Conservation (phyloP, 106 monocot genomes). For the Triglochin maritima region DNA sequence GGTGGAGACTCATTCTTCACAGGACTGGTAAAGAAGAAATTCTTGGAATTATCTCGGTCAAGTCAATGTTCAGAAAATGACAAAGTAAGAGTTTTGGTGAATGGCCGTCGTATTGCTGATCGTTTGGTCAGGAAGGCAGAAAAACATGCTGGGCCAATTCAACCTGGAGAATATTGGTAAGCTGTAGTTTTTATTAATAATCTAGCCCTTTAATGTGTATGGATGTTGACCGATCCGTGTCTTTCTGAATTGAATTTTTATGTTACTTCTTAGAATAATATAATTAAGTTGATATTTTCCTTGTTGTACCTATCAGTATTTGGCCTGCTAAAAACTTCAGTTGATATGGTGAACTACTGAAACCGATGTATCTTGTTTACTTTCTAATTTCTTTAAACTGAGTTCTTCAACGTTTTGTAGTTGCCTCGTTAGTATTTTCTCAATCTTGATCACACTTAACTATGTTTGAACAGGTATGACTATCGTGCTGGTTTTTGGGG, state of each 20-base stretch:
- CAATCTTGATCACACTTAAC: neutral
- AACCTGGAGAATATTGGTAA: conserved; percentile 85
- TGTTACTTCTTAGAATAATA: neutral
- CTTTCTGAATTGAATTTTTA: neutral
- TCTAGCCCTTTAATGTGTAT: neutral
- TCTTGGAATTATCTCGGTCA: conserved; percentile 43
- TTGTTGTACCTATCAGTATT: neutral
- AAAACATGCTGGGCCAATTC: conserved; percentile 65
- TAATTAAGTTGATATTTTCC: neutral
- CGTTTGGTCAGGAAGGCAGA: conserved; percentile 71
- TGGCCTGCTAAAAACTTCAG: neutral
- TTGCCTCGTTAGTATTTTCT: neutral
- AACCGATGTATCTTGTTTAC: neutral
- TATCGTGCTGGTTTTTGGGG: conserved; percentile 98
- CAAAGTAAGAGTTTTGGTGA: conserved; percentile 45
- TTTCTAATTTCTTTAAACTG: neutral
- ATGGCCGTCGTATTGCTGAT: conserved; percentile 61
- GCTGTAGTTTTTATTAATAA: neutral
- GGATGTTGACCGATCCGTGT: neutral
- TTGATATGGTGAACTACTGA: neutral
- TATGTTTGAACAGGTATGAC: conserved; percentile 64
- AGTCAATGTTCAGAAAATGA: conserved; percentile 31
- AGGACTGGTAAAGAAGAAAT: conserved; percentile 72
- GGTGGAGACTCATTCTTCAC: conserved; percentile 66
- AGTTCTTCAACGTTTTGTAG: neutral